Evolutionary conservation across 176 grass and related monocot species (phyloP), one percentile per base, ranked within the genome.

Genomic region (Thinopyrum elongatum): DNA sequence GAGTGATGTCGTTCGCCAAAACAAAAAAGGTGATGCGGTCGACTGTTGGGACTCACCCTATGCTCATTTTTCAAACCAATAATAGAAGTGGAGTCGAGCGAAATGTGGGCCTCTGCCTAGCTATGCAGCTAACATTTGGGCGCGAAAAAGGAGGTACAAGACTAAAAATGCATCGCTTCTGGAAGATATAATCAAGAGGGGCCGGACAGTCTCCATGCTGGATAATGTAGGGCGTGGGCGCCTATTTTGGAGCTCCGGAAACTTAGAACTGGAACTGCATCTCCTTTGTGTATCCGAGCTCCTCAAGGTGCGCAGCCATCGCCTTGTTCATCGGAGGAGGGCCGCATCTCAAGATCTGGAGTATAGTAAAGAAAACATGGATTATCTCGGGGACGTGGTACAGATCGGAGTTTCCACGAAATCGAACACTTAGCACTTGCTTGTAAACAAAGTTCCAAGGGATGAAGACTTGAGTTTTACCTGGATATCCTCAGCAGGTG

Each of bases 251-350:
- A 31, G 36, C 11, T 61, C 31, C 3, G 1, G 38, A 34, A 77
- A 44, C 78, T 84, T 89, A 95, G 84, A 98, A 95, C 79, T 98
- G 97, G 90, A 98, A 98, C 51, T 96, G 97, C 94, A 96, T 98
- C 82, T 93, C 92, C 89, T 92, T 99, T 38, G 94, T 91, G 86
- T 96, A 96, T 11, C 83, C 89, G 38, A 99, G 88, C 68, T 91
- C 97, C 13, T 99, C 97, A 7, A 99, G 88, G 58, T 94, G 92
- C 0, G 87, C 82, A 58, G 92, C 90, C 92, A 99, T 99, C 34
- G 97, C 97, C 80, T 96, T 99, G 90, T 99, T 99, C 97, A 99
- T 99, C 15, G 97, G 97, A 85, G 97, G 94, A 70, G 94, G 97
- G 15, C 94, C 97, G 23, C 97, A 99, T 85, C 97, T 96, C 80